phyloP scores from a whole-genome alignment of 306 rosid genomes.

The Prunus kanzakura region DNA sequence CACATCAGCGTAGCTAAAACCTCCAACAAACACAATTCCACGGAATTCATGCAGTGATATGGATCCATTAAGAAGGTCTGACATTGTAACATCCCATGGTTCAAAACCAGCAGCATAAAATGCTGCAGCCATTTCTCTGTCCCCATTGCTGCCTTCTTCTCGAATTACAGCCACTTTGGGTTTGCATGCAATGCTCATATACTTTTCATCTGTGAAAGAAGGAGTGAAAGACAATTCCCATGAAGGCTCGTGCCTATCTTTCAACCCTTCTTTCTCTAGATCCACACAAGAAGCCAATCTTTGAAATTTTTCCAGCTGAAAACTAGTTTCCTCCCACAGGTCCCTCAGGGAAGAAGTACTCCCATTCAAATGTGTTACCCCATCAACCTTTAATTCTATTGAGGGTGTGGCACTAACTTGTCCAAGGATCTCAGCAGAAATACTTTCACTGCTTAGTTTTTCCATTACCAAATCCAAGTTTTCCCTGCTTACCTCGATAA shows the following conservation, averaged over 20 bases:
- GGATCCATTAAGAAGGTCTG: constrained; percentile 71
- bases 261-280: constrained; percentile 72
- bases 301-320: constrained; percentile 67
- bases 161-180: constrained; percentile 87
- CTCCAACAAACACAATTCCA: constrained; percentile 83
- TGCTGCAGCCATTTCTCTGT: constrained; percentile 93
- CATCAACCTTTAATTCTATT: constrained; percentile 65
- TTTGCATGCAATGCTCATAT: constrained; percentile 45
- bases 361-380: constrained; percentile 51
- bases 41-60: constrained; percentile 59
- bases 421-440: constrained; percentile 61
- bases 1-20: constrained; percentile 92
- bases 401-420: constrained; percentile 47
- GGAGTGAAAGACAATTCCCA: constrained; percentile 76
- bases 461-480: constrained; percentile 47
- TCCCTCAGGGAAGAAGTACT: constrained; percentile 60
- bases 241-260: constrained; percentile 61
- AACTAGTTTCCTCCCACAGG: constrained; percentile 86
- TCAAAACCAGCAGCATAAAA: constrained; percentile 78
- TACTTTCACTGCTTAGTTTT: constrained; percentile 44
- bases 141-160: constrained; percentile 98
- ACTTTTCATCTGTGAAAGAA: constrained; percentile 58
- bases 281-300: constrained; percentile 81
- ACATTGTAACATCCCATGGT: constrained; percentile 89
- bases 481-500: constrained; percentile 70